These are phyloP conservation scores for Halophytophthora polymorphica DNA, from an alignment of 352 stramenopile species.

Conservation along the genomic window DNA sequence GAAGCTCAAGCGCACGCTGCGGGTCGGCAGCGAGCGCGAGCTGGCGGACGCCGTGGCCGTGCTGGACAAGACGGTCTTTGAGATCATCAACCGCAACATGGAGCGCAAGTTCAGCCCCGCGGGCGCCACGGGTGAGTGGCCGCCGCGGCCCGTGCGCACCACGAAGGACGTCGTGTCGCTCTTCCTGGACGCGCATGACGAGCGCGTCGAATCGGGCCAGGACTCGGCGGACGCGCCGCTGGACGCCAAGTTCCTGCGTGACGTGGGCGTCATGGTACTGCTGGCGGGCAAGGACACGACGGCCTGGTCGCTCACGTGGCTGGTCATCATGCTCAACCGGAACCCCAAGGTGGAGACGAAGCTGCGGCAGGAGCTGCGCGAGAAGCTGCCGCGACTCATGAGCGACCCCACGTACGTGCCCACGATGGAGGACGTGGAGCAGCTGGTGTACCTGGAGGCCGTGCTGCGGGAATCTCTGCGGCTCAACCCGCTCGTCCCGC, in stretches of 20 bases:
- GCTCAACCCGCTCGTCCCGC: conserved; percentile 59
- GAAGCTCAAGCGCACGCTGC: conserved; percentile 51
- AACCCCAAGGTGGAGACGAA: conserved; percentile 50
- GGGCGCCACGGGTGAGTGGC: conserved; percentile 11
- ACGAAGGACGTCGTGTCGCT: conserved; percentile 45
- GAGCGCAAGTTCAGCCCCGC: conserved; percentile 26
- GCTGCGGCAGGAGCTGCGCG: conserved; percentile 44
- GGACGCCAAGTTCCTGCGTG: conserved; percentile 47
- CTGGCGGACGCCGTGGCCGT: conserved; percentile 26
- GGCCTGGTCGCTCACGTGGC: conserved; percentile 62
- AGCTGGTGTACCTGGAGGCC: conserved; percentile 57
- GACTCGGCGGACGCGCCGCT: conserved; percentile 18
- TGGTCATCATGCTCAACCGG: conserved; percentile 61
- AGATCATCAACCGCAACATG: conserved; percentile 49
- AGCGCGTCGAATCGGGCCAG: conserved; percentile 11
- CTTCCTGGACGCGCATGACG: conserved; percentile 35
- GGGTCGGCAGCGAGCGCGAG: conserved; percentile 35
- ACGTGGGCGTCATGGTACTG: conserved; percentile 73
- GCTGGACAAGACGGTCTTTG: conserved; percentile 39
- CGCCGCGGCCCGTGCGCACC: conserved; percentile 5
- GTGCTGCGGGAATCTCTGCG: conserved; percentile 61
- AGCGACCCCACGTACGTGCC: conserved; percentile 29
- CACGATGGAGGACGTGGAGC: conserved; percentile 43
- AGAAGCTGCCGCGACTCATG: conserved; percentile 33
- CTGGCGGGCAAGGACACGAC: conserved; percentile 78